Base-by-base conservation (phyloP, 225 moss, liverwort and hornwort genomes). In the Antitrichia curtipendula region DNA sequence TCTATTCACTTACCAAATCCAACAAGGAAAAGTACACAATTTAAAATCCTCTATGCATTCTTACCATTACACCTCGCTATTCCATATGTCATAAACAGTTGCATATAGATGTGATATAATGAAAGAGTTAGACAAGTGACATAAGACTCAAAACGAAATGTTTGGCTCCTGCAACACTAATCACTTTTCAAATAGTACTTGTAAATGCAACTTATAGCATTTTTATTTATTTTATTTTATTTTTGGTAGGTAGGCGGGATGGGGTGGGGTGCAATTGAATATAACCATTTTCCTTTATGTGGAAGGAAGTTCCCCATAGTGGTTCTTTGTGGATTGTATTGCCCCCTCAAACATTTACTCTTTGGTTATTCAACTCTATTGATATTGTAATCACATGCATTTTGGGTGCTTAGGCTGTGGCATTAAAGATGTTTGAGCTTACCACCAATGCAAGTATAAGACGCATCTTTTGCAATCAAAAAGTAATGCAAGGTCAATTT, bases 341-440 rank as follows among this genome's bases (percentile, higher is more conserved):
- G 0, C 27, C 17, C 10, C 10, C 6, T 6, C 1, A 38, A 10
- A 0, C 13, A n/a, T 5, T 5, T 80, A 2, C 10, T 41, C 0
- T 38, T 29, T 70, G 19, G 1, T 66, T 52, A 28, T 52, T 50
- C 38, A 52, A 64, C 6, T 25, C 12, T 4, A 52, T 38, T 82
- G 25, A 65, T 13, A 74, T 0, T 2, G 0, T 49, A 27, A 28
- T 27, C 13, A 52, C 9, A 28, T 19, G 28, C 52, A 82, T n/a
- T 82, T 78, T 17, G 4, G 18, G 2, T 52, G 13, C 66, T 11
- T 78, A 56, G 16, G 1, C 0, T 27, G 1, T 25, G 5, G 12
- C 11, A 57, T 40, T 11, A 40, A 27, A 40, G 27, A 18, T 11
- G 18, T 11, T 56, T 28, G 4, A 38, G 0, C 2, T 6, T 57